These are phyloP conservation scores for Aphanoascus verrucosus DNA, from an alignment of 2,329 filamentous ascomycete genomes.

Conservation along the genomic window DNA sequence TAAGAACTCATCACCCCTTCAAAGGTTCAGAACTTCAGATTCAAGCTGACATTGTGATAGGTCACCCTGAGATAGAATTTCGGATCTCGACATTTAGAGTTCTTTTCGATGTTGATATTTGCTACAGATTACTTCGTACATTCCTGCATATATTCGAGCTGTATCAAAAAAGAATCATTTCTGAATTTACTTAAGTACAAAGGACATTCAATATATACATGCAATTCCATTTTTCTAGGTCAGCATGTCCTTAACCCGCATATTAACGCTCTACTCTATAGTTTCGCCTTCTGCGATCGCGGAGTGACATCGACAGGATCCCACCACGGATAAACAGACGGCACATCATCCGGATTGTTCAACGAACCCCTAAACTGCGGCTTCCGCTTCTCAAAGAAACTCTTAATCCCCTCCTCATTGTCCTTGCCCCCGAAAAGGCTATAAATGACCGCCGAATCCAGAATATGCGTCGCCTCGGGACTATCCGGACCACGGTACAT, in stretches of 20 bases:
- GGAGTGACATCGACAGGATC: constrained; percentile 39
- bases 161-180: neutral
- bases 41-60: constrained; percentile 11
- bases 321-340: constrained; percentile 59
- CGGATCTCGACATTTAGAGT: neutral
- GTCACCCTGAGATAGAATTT: constrained; percentile 22
- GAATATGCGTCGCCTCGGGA: constrained; percentile 58
- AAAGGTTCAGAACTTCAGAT: neutral
- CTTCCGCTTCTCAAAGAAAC: constrained; percentile 59
- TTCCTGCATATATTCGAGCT: neutral
- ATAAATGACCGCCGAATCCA: constrained; percentile 45
- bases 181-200: neutral
- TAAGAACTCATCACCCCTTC: constrained; percentile 27
- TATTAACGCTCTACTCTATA: constrained; percentile 1
- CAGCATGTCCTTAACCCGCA: neutral
- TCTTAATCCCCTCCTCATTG: constrained; percentile 54
- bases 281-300: constrained; percentile 5
- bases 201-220: neutral
- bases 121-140: neutral
- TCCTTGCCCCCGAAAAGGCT: constrained; percentile 42
- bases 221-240: neutral
- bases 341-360: constrained; percentile 48
- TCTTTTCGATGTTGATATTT: constrained; percentile 7
- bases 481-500: constrained; percentile 48
- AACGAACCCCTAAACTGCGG: constrained; percentile 46